A percentile compares a stretch with the other conserved stretches of the same genome.
These are phyloP conservation scores for Daldinia sp. DNA, from an alignment of 2,329 filamentous ascomycete genomes.

Conservation along the genomic window DNA sequence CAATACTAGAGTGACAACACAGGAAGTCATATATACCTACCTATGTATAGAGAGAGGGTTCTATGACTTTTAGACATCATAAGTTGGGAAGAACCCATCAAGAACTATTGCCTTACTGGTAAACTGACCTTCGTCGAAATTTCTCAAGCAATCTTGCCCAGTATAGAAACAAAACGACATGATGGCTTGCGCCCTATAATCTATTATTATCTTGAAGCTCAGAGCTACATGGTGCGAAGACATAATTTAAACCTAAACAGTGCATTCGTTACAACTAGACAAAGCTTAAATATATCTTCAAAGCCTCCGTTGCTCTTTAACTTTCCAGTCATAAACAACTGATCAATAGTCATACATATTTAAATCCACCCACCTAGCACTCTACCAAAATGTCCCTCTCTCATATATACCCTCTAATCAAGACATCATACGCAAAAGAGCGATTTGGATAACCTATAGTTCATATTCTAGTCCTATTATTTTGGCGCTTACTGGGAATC, in stretches of 20 bases:
- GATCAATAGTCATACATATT: not conserved
- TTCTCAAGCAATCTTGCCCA: not conserved
- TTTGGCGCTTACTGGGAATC: too few species aligned
- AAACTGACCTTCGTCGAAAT: not conserved
- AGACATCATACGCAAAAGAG: not conserved
- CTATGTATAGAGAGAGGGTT: too few species aligned
- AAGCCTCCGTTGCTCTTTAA: not conserved
- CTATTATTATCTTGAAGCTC: not conserved
- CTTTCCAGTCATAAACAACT: not conserved
- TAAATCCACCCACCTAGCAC: not conserved
- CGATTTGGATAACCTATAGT: not conserved
- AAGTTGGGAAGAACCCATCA: not conserved
- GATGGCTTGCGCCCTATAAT: not conserved
- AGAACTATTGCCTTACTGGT: not conserved
- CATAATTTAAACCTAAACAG: not conserved
- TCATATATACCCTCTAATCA: too few species aligned
- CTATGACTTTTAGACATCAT: not conserved
- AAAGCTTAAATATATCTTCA: not conserved
- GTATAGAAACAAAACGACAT: not conserved
- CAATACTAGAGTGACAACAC: too few species aligned
- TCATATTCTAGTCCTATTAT: not conserved
- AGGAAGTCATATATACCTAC: too few species aligned
- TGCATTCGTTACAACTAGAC: not conserved
- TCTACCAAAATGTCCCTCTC: not conserved
- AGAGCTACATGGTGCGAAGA: not conserved